A percentile compares a stretch with the other conserved stretches of the same genome.
phyloP scores from a whole-genome alignment of 805 yeast species.

The Schizosaccharomyces osmophilus region DNA sequence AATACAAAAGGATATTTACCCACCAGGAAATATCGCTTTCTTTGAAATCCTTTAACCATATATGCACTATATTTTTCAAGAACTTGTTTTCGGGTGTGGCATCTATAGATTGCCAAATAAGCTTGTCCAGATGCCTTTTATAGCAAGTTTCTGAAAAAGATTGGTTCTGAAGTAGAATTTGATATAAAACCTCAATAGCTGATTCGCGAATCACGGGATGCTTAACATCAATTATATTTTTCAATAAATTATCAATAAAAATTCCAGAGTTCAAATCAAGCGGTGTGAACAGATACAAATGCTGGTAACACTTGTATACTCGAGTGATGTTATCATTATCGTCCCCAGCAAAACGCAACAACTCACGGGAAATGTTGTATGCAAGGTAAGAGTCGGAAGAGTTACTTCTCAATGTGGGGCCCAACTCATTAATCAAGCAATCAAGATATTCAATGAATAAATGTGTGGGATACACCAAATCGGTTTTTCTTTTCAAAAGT shows the following conservation, averaged over 20 bases:
- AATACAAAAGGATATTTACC: conserved; percentile 18
- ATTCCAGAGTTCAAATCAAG: neutral
- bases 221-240: conserved; percentile 3
- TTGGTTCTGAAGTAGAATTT: conserved; percentile 32
- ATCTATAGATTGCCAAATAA: conserved; percentile 38
- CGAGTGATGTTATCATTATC: neutral
- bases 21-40: conserved; percentile 23
- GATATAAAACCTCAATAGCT: conserved; percentile 33
- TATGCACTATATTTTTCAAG: conserved; percentile 23
- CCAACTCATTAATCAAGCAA: conserved; percentile 25
- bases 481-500: neutral
- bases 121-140: conserved; percentile 22
- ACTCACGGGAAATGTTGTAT: neutral
- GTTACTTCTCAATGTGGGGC: conserved; percentile 26
- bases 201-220: conserved; percentile 12
- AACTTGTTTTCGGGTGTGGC: conserved; percentile 20
- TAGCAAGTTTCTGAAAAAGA: conserved; percentile 19
- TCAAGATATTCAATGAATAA: conserved; percentile 20
- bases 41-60: conserved; percentile 35
- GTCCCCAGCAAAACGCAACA: neutral
- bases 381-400: neutral
- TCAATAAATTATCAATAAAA: neutral
- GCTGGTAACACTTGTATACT: neutral
- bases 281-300: neutral
- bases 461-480: neutral